Percentiles rank a stretch among this genome's conserved stretches.
These are phyloP conservation scores for Serendipita sp. DNA, from an alignment of 768 basidiomycete species.

Conservation along the genomic window DNA sequence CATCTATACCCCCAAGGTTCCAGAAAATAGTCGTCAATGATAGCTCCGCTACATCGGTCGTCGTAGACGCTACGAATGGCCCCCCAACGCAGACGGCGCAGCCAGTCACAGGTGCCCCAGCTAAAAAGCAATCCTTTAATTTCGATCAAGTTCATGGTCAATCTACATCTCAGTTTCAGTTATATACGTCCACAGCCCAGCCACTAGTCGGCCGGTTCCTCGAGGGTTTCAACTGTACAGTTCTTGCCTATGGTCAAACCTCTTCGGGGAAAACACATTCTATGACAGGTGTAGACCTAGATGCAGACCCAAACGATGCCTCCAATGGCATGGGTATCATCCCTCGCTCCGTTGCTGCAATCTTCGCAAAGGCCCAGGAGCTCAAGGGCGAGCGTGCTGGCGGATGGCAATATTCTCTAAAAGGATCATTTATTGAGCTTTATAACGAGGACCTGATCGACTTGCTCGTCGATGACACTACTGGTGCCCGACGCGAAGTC, in stretches of 20 bases:
- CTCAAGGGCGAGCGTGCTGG: slow-evolving; percentile 58
- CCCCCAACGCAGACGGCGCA: slow-evolving; percentile 23
- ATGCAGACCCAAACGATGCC: slow-evolving; percentile 68
- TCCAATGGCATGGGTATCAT: slow-evolving; percentile 86
- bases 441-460: slow-evolving; percentile 99
- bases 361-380: slow-evolving; percentile 65
- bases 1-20: slow-evolving; percentile 83
- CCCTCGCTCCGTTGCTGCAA: slow-evolving; percentile 77
- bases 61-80: slow-evolving; percentile 50
- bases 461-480: slow-evolving; percentile 57
- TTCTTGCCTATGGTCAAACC: slow-evolving; percentile 95
- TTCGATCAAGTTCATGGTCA: slow-evolving; percentile 92
- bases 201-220: slow-evolving; percentile 76
- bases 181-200: slow-evolving; percentile 72
- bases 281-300: slow-evolving; percentile 91
- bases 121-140: slow-evolving; percentile 71
- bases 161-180: slow-evolving; percentile 64
- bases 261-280: slow-evolving; percentile 94
- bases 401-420: slow-evolving; percentile 63
- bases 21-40: slow-evolving; percentile 79
- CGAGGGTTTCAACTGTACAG: slow-evolving; percentile 94
- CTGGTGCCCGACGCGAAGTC: slow-evolving; percentile 52
- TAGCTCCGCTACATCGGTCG: slow-evolving; percentile 51
- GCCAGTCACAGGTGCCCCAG: slow-evolving; percentile 26
- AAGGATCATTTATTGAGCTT: slow-evolving; percentile 90